A percentile compares a stretch with the other conserved stretches of the same genome.
Conservation (phyloP, 2,329 filamentous ascomycete genomes). For the Calonectria ilicicola region DNA sequence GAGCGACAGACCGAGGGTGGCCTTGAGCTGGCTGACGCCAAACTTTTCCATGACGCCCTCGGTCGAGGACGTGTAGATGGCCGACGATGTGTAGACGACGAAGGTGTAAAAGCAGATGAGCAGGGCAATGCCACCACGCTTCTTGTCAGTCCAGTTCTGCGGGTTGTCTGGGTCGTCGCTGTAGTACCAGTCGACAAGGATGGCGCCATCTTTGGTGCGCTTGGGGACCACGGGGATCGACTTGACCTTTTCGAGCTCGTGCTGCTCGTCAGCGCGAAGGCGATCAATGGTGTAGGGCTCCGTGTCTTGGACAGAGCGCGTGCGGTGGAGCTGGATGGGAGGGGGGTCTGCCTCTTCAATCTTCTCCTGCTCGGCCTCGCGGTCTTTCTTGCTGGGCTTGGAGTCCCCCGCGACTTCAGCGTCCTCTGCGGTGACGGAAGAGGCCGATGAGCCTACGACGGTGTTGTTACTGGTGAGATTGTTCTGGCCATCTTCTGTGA, state of each 20-base stretch:
- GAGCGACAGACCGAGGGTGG: slow-evolving; percentile 69
- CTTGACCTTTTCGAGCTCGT: slow-evolving; percentile 55
- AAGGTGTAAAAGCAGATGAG: slow-evolving; percentile 70
- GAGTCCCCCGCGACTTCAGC: slow-evolving; percentile 13
- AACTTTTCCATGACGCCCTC: slow-evolving; percentile 65
- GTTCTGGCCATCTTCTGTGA: slow-evolving; percentile 29
- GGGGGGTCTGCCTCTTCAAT: not conserved
- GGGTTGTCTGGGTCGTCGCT: slow-evolving; percentile 68
- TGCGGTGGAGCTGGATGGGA: slow-evolving; percentile 35
- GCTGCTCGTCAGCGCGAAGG: slow-evolving; percentile 47
- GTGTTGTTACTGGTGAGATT: slow-evolving; percentile 23
- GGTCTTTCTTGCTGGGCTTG: slow-evolving; percentile 20
- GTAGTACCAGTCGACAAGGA: slow-evolving; percentile 67
- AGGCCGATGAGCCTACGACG: slow-evolving; percentile 36
- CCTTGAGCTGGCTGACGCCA: slow-evolving; percentile 61
- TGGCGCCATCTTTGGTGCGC: slow-evolving; percentile 61
- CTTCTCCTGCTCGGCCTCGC: slow-evolving; percentile 28
- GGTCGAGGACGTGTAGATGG: slow-evolving; percentile 61
- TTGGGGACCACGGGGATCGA: slow-evolving; percentile 62
- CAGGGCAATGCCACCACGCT: slow-evolving; percentile 54
- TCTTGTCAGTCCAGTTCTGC: slow-evolving; percentile 63
- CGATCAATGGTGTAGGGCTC: slow-evolving; percentile 34
- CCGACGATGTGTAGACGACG: slow-evolving; percentile 64
- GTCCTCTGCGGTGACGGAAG: slow-evolving; percentile 37
- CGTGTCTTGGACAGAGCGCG: slow-evolving; percentile 38